phyloP scores from a whole-genome alignment of 1,284 basidiomycete genomes.

The Vanrija sp. region DNA sequence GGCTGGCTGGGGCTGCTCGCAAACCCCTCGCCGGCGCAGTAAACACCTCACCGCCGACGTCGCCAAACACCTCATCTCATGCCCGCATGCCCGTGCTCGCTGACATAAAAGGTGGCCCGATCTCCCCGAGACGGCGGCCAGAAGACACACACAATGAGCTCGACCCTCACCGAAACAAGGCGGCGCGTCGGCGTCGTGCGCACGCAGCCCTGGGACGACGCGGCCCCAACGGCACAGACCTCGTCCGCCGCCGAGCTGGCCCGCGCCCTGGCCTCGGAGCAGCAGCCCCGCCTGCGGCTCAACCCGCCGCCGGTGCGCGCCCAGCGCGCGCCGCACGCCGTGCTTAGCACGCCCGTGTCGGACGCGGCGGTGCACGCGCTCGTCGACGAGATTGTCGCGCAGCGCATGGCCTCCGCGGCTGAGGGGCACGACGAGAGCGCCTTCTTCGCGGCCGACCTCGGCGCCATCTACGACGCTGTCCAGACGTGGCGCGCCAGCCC shows the following conservation, averaged over 20 bases:
- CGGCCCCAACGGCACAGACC: background rate
- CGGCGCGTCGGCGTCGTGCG: constrained; percentile 10
- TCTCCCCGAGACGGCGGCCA: constrained; percentile 32
- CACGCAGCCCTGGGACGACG: constrained; percentile 14
- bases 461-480: constrained; percentile 81
- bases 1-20: too few relatives aligned
- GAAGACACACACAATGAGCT: constrained; percentile 18
- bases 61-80: background rate
- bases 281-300: constrained; percentile 25
- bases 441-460: constrained; percentile 93
- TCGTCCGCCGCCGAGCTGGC: constrained; percentile 27
- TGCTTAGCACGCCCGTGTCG: constrained; percentile 21
- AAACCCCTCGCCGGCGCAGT: too few relatives aligned
- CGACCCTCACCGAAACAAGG: constrained; percentile 18
- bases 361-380: constrained; percentile 36
- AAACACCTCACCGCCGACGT: background rate
- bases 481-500: constrained; percentile 76
- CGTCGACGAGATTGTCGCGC: constrained; percentile 29
- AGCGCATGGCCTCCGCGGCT: constrained; percentile 9
- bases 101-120: constrained; percentile 25
- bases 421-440: constrained; percentile 63
- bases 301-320: constrained; percentile 12
- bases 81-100: background rate
- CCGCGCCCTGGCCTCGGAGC: constrained; percentile 26
- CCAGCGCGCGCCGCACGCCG: constrained; percentile 21